Percentiles rank a stretch among this genome's conserved stretches.
Conservation (phyloP, 1,284 basidiomycete genomes). For the Pseudozyma tsukubaensis region DNA sequence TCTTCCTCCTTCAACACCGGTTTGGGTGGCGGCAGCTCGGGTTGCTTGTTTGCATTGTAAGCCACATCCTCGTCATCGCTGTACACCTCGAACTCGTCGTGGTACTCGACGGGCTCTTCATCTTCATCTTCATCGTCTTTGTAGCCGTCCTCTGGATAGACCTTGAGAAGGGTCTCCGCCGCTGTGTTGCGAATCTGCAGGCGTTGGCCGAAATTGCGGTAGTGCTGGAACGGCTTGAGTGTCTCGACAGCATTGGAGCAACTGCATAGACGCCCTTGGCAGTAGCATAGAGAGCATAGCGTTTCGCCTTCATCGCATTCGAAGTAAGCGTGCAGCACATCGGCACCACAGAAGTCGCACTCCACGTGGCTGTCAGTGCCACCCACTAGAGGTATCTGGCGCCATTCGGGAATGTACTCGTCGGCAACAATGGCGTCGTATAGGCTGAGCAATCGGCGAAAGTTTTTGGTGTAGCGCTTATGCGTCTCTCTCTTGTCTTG, state of each 20-base stretch:
- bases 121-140: slow-evolving; percentile 9
- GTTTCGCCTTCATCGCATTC: slow-evolving; percentile 37
- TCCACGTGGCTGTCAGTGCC: slow-evolving; percentile 38
- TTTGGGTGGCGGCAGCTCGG: too few relatives aligned
- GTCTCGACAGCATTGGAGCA: slow-evolving; percentile 20
- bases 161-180: slow-evolving; percentile 19
- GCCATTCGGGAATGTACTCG: slow-evolving; percentile 40
- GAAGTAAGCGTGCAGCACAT: slow-evolving; percentile 43
- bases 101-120: slow-evolving; percentile 14
- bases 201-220: slow-evolving; percentile 32
- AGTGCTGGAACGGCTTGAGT: slow-evolving; percentile 38
- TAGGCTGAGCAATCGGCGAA: slow-evolving; percentile 28
- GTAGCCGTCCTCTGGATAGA: background rate
- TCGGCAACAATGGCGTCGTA: slow-evolving; percentile 43
- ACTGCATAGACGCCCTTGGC: slow-evolving; percentile 39
- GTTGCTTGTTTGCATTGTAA: slow-evolving; percentile 5
- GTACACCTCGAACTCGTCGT: slow-evolving; percentile 9
- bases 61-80: slow-evolving; percentile 10
- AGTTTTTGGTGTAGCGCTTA: slow-evolving; percentile 8
- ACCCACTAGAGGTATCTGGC: slow-evolving; percentile 19
- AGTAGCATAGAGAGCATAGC: slow-evolving; percentile 44
- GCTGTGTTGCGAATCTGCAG: slow-evolving; percentile 32
- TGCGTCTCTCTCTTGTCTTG: background rate
- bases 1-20: slow-evolving; percentile 17
- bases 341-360: slow-evolving; percentile 50